Evolutionary conservation across 1,139 yeast genomes (phyloP).

Genomic region (Dujonia santamariae): DNA sequence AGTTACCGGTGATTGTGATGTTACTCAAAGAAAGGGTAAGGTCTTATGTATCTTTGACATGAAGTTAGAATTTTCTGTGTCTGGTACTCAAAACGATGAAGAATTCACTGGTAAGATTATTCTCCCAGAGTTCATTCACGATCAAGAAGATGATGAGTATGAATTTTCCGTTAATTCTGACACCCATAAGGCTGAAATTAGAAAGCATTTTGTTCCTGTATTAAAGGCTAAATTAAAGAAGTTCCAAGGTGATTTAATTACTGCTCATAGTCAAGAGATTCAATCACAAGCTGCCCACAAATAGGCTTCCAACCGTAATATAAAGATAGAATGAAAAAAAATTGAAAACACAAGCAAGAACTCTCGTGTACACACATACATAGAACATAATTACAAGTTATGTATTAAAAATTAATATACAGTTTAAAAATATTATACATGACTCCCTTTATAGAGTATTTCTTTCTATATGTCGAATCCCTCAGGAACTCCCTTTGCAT

Average conservation of each 20-base stretch:
- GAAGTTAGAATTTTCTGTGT: constrained; percentile 46
- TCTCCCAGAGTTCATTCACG: constrained; percentile 72
- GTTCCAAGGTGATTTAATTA: constrained; percentile 61
- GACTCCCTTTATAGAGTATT: constrained; percentile 4
- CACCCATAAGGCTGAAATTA: constrained; percentile 35
- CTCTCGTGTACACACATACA: not conserved
- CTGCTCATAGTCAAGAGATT: constrained; percentile 58
- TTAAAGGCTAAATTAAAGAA: constrained; percentile 45
- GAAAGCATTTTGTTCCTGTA: constrained; percentile 48
- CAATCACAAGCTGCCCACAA: constrained; percentile 45
- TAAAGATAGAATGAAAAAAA: too few species aligned
- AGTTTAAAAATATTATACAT: not conserved
- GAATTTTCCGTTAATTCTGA: constrained; percentile 48
- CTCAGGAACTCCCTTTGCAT: constrained; percentile 87
- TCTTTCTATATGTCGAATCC: constrained; percentile 57
- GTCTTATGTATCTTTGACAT: constrained; percentile 73
- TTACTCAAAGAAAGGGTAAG: constrained; percentile 78
- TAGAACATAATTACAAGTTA: too few species aligned
- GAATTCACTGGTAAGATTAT: constrained; percentile 37
- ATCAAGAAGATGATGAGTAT: constrained; percentile 64
- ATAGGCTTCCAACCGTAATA: too few species aligned
- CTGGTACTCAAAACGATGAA: constrained; percentile 26
- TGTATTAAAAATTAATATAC: too few species aligned
- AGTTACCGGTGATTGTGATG: constrained; percentile 73
- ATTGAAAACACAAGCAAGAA: constrained; percentile 12